A percentile compares a stretch with the other conserved stretches of the same genome.
These are phyloP conservation scores for Ambrosiella cleistominuta DNA, from an alignment of 2,329 filamentous ascomycete genomes.

Conservation along the genomic window DNA sequence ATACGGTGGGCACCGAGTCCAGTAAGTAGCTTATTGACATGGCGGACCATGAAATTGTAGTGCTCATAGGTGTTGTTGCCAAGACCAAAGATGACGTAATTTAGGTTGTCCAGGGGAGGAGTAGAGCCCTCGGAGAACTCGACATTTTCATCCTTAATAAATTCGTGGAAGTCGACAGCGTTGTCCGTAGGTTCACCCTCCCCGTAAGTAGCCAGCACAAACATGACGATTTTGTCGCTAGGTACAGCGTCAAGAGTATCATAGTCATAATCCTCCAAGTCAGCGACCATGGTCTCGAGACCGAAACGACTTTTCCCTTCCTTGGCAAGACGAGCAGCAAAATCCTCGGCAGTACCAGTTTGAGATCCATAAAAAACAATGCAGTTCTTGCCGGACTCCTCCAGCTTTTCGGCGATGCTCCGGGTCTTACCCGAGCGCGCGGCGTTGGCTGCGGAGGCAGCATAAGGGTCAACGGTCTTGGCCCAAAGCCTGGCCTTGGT, in stretches of 20 bases:
- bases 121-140: constrained; percentile 61
- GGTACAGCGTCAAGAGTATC: constrained; percentile 83
- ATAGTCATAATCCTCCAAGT: constrained; percentile 94
- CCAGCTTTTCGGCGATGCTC: constrained; percentile 90
- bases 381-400: constrained; percentile 90
- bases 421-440: constrained; percentile 69
- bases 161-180: constrained; percentile 97
- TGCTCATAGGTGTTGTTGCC: constrained; percentile 99
- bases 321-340: constrained; percentile 88
- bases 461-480: constrained; percentile 75
- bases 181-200: constrained; percentile 98
- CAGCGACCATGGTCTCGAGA: constrained; percentile 93
- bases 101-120: constrained; percentile 61
- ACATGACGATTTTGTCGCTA: constrained; percentile 81
- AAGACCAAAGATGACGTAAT: constrained; percentile 87
- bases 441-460: constrained; percentile 50
- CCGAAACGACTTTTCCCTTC: constrained; percentile 94
- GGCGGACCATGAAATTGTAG: constrained; percentile 97
- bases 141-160: constrained; percentile 66
- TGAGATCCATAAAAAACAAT: constrained; percentile 98
- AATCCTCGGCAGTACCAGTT: constrained; percentile 95
- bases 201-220: constrained; percentile 91
- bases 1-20: constrained; percentile 74
- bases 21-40: constrained; percentile 63
- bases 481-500: constrained; percentile 95